Percentiles rank a stretch among this genome's conserved stretches.
These are phyloP conservation scores for Daldinia caldariorum DNA, from an alignment of 495 filamentous ascomycete species.

Conservation along the genomic window DNA sequence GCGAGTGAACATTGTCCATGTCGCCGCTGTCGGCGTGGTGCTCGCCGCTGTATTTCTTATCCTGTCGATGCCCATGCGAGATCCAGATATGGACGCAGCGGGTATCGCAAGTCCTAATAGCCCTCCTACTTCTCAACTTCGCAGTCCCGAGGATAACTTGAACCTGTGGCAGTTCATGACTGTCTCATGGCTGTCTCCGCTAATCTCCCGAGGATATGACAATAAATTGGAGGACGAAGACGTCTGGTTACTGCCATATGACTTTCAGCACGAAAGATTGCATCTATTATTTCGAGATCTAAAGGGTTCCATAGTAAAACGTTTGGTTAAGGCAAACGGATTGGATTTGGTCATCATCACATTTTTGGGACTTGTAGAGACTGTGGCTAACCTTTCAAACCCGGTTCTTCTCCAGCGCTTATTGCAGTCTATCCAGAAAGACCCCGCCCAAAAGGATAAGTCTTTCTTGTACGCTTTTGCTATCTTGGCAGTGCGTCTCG, in stretches of 20 bases:
- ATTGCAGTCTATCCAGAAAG: constrained; percentile 70
- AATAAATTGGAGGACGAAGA: constrained; percentile 77
- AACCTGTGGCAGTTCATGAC: constrained; percentile 83
- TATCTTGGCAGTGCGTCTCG: constrained; percentile 67
- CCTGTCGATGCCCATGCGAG: constrained; percentile 76
- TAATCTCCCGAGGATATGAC: constrained; percentile 70
- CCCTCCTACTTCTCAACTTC: constrained; percentile 65
- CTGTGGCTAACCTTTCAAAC: constrained; percentile 68
- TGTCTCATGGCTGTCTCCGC: constrained; percentile 82
- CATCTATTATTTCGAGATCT: constrained; percentile 78
- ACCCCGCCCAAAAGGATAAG: constrained; percentile 57
- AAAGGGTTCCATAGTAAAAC: constrained; percentile 72
- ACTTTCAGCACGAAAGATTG: constrained; percentile 78
- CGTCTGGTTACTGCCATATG: constrained; percentile 77
- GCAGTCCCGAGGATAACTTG: constrained; percentile 85
- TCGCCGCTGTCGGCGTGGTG: constrained; percentile 56
- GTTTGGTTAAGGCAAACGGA: constrained; percentile 77
- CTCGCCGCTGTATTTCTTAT: constrained; percentile 62
- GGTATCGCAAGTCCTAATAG: constrained; percentile 70
- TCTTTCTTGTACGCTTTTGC: constrained; percentile 73
- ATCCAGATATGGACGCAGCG: constrained; percentile 63
- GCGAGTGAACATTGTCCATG: constrained; percentile 51
- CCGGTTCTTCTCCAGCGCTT: constrained; percentile 78
- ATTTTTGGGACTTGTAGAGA: constrained; percentile 67
- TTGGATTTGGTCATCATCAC: constrained; percentile 77